Conservation (phyloP, 768 basidiomycete species). For the Mrakia blollopis region DNA sequence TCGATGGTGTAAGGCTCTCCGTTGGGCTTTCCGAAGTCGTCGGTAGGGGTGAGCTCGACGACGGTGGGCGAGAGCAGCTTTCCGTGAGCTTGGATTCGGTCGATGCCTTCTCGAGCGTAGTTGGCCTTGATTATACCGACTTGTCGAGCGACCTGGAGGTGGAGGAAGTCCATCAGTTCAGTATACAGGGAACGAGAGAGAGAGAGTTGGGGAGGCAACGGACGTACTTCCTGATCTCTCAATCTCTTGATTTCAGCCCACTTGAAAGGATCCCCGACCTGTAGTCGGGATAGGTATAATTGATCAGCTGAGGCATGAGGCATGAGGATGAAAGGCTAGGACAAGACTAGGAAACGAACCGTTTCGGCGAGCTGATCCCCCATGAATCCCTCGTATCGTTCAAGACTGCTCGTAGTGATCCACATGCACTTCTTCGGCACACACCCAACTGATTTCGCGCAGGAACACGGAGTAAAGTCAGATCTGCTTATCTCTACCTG, state of each 20-base stretch:
- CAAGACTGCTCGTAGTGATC: neutral
- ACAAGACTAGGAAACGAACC: too few relatives aligned
- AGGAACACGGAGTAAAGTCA: neutral
- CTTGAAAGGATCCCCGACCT: neutral
- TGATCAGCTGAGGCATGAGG: too few relatives aligned
- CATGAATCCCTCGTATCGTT: constrained; percentile 9
- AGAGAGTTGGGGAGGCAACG: too few relatives aligned
- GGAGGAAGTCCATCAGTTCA: neutral
- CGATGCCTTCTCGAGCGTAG: constrained; percentile 8
- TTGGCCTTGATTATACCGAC: constrained; percentile 14
- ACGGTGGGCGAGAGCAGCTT: constrained; percentile 59
- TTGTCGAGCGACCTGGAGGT: neutral
- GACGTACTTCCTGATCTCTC: constrained; percentile 14
- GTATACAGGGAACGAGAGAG: too few relatives aligned
- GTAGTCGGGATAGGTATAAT: too few relatives aligned
- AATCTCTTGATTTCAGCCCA: constrained; percentile 13
- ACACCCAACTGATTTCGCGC: neutral
- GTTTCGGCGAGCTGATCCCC: neutral
- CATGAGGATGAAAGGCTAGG: too few relatives aligned
- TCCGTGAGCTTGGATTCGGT: constrained; percentile 18
- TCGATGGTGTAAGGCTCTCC: constrained; percentile 70
- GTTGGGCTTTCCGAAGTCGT: constrained; percentile 2
- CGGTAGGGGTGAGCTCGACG: constrained; percentile 60
- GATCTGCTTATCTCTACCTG: neutral
- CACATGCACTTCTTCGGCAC: constrained; percentile 25